Conservation (phyloP, 2,329 filamentous ascomycete species). For the Anisogramma anomala region DNA sequence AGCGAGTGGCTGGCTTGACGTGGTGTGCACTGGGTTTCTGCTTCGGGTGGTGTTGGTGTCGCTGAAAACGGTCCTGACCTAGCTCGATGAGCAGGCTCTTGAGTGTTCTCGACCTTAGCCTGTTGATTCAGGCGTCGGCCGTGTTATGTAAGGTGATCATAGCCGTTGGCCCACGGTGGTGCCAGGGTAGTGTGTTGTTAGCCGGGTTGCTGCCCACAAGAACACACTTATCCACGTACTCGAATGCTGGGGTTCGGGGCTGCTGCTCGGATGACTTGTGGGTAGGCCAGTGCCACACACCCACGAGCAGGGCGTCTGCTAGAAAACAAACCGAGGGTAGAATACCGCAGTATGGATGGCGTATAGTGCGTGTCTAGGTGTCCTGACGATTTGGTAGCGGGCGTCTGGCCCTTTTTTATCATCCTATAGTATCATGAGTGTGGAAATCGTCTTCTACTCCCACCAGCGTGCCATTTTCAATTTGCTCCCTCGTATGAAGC, state of each 20-base stretch:
- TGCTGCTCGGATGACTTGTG: neutral
- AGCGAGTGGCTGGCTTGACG: too few species aligned
- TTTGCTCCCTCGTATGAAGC: too few species aligned
- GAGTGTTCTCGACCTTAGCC: neutral
- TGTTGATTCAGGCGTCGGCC: neutral
- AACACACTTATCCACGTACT: too few species aligned
- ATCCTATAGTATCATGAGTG: too few species aligned
- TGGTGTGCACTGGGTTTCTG: neutral
- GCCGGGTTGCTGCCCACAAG: neutral
- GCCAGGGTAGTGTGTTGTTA: neutral
- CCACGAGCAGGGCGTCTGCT: neutral
- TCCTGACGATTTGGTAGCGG: too few species aligned
- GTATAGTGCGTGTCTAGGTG: too few species aligned
- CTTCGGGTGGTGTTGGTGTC: constrained; percentile 2
- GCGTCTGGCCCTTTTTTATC: neutral
- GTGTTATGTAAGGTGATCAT: constrained; percentile 5
- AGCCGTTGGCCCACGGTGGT: neutral
- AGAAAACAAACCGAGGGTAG: neutral
- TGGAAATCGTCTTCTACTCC: too few species aligned
- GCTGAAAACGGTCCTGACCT: neutral
- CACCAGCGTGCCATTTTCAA: too few species aligned
- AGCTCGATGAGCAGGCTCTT: neutral
- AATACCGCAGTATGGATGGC: neutral
- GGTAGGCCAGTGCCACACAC: neutral
- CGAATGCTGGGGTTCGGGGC: constrained; percentile 1